Evolutionary conservation across 805 yeast genomes (phyloP), one percentile per base, ranked within the genome.

Genomic region (Saturnispora bothae): DNA sequence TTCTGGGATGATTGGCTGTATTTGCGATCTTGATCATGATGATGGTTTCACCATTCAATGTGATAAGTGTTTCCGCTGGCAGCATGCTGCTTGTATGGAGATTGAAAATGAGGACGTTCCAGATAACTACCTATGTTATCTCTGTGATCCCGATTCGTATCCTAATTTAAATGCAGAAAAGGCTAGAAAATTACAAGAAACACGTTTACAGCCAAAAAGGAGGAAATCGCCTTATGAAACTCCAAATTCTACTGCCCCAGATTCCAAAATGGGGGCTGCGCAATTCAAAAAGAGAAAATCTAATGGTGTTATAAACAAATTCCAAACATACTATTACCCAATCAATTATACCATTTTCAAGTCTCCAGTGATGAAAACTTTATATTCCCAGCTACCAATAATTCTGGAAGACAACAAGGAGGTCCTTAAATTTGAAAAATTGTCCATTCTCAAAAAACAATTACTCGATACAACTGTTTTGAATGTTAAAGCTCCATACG

Each of bases 41-140:
- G 92, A 89, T 49, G 96, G 96, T 0, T 80, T 84, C 52, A 88
- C 94, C 18, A 83, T 92, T 44, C 97, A 92, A 60, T 92, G 98
- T 62, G 96, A 86, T 55, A 69, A 74, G 25, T 88, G 97, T 57
- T 78, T 73, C 57, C 73, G 95, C 44, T 88, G 96, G 96, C 96
- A 88, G 55, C 97, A 88, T 61, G 86, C 92, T 20, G 66, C 73
- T n/a, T 88, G 97, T 59, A 83, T 85, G 73, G 81, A 80, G 6
- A 83, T 83, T 41, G 66, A 66, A 32, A 72, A 78, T 32, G 74
- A 72, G 41, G 78, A 81, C 35, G 94, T 78, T 0, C 95, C 95
- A 0, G 95, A 85, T 40, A 75, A 74, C 38, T 88, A 82, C 53
- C 64, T 73, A 21, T 88, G 97, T 53, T 83, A 82, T 52, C 67